These are phyloP conservation scores for Macrolepiota albuminosa DNA, from an alignment of 768 basidiomycete species.

Conservation along the genomic window DNA sequence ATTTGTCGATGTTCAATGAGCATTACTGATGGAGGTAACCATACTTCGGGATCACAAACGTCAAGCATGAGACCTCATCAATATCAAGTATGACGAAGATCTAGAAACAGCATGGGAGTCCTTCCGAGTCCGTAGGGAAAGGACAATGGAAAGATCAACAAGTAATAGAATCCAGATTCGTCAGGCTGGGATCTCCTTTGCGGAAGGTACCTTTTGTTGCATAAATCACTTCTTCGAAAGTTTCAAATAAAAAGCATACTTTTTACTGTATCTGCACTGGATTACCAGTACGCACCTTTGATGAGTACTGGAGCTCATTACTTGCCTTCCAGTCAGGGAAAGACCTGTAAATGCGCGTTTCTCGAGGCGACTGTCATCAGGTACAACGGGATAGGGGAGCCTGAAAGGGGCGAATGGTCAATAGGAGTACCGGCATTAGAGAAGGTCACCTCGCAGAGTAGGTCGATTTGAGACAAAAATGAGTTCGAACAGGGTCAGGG, in stretches of 20 bases:
- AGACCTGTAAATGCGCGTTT: conserved; percentile 68
- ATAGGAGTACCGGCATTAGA: conserved; percentile 80
- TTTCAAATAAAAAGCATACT: conserved; percentile 30
- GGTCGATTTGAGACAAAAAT: conserved; percentile 36
- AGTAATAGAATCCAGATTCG: conserved; percentile 81
- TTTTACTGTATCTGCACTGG: conserved; percentile 77
- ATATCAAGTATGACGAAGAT: not conserved
- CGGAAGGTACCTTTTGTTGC: conserved; percentile 60
- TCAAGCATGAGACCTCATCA: conserved; percentile 45
- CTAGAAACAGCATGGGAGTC: conserved; percentile 52
- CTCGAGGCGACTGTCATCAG: conserved; percentile 80
- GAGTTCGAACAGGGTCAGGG: not conserved
- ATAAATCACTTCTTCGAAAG: not conserved
- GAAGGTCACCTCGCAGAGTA: conserved; percentile 82
- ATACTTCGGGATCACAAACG: conserved; percentile 82
- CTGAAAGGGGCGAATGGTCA: conserved; percentile 74
- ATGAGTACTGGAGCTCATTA: conserved; percentile 63
- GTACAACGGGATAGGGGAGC: conserved; percentile 83
- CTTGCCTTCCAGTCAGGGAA: conserved; percentile 53
- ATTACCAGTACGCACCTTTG: conserved; percentile 79
- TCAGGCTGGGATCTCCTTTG: conserved; percentile 76
- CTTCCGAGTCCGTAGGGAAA: conserved; percentile 85
- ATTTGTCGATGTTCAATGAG: not conserved
- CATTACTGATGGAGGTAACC: conserved; percentile 14
- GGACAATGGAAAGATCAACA: conserved; percentile 82